Evolutionary conservation across 805 yeast species (phyloP), one percentile per base, ranked within the genome.

Genomic region (Cyberlindnera euphorbiae): DNA sequence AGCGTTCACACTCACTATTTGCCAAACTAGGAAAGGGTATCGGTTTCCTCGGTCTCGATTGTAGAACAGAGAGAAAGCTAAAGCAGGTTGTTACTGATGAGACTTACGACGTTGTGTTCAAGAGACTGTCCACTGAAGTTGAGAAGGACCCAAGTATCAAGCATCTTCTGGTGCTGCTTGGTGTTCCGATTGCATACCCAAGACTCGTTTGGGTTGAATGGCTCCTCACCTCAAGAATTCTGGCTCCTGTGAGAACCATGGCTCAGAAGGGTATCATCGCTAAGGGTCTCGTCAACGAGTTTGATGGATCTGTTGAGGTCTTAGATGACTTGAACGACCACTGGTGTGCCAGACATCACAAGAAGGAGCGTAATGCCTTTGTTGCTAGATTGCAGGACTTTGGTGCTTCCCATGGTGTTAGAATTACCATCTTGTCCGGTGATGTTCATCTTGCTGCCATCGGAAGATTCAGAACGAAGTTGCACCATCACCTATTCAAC

Each of bases 101-200:
- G 4, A 71, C 90, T 1, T 93, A 90, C 57, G 58, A 69, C 4
- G 39, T 55, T 5, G 66, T 84, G 2, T 90, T 89, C 52, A 45
- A 66, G 12, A 69, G 96, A 17, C 40, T 88, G 24, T 51, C 62
- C 22, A 40, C 59, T 8, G 96, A 87, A 56, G 54, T 84, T 5
- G 41, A 53, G 3, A 52, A 56, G 6, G 58, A 74, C 10, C 67
- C 75, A 4, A 71, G 71, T 6, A 69, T 84, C 28, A 79, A 82
- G 56, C 98, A 90, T 59, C 50, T 90, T 26, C 64, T 84, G 46
- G 76, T 93, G 1, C 69, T 93, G 77, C 66, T 93, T 33, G 97
- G 97, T 29, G 95, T 90, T 11, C 98, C 98, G 3, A 86, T 93
- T 38, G 84, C 93, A 27, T 90, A 90, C 55, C 97, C 98, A 3